Evolutionary conservation across 352 stramenopile genomes (phyloP).

Genomic region (Pythium utonaiense): DNA sequence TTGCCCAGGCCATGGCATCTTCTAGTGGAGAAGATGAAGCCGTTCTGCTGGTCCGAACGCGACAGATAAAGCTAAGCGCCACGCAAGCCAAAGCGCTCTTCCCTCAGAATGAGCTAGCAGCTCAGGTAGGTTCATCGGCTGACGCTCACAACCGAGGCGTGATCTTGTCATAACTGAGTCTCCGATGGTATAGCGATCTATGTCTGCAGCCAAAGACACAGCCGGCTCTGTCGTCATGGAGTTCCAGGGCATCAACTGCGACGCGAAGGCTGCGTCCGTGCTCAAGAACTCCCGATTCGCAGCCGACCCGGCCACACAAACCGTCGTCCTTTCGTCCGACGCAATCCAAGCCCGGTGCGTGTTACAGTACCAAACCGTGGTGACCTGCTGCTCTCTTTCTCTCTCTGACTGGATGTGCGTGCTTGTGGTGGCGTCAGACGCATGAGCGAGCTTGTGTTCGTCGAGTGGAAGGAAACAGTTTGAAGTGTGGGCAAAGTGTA

Average conservation of each 20-base stretch:
- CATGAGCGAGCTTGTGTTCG: slow-evolving; percentile 45
- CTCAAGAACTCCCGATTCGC: slow-evolving; percentile 28
- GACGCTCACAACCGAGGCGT: not conserved
- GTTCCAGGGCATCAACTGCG: slow-evolving; percentile 37
- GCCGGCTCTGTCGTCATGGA: slow-evolving; percentile 55
- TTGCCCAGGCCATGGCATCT: slow-evolving; percentile 30
- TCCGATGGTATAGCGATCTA: slow-evolving; percentile 26
- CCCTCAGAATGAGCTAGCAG: slow-evolving; percentile 1
- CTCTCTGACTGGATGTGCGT: not conserved
- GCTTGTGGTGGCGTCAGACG: slow-evolving; percentile 15
- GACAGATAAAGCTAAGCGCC: slow-evolving; percentile 43
- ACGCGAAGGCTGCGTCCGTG: slow-evolving; percentile 17
- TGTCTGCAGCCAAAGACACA: slow-evolving; percentile 25
- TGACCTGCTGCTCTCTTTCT: not conserved
- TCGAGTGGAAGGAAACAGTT: slow-evolving; percentile 45
- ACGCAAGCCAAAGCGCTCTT: slow-evolving; percentile 42
- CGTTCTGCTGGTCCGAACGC: slow-evolving; percentile 41
- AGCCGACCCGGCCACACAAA: slow-evolving; percentile 11
- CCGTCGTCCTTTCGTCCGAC: slow-evolving; percentile 33
- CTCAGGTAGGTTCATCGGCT: not conserved
- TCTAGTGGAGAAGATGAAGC: not conserved
- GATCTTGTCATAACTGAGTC: not conserved
- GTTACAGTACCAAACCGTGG: not conserved
- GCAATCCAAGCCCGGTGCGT: slow-evolving; percentile 29
- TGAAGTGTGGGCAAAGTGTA: slow-evolving; percentile 12